A percentile compares a stretch with the other conserved stretches of the same genome.
Evolutionary conservation across 1,284 basidiomycete species (phyloP).

Genomic region (Sporisorium reilianum): DNA sequence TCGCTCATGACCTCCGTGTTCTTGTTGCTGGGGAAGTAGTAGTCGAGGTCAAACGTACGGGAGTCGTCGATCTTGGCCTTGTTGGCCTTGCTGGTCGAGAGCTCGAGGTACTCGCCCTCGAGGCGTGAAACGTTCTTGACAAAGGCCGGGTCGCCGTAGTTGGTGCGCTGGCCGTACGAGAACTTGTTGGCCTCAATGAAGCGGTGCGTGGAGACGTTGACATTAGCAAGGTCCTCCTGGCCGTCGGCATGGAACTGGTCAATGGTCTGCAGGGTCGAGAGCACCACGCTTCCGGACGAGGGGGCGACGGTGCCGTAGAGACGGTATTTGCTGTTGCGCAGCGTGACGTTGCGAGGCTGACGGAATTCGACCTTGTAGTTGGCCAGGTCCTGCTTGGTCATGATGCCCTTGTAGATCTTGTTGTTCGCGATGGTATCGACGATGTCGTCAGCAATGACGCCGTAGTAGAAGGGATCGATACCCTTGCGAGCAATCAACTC

Average conservation of each 20-base stretch:
- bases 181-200: constrained; percentile 71
- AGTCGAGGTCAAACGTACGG: constrained; percentile 46
- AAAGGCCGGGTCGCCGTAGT: constrained; percentile 71
- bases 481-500: constrained; percentile 50
- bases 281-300: constrained; percentile 65
- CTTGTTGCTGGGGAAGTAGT: constrained; percentile 69
- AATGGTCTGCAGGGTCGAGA: constrained; percentile 67
- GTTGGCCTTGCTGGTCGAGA: constrained; percentile 58
- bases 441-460: constrained; percentile 55
- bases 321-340: constrained; percentile 45
- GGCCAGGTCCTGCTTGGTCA: constrained; percentile 57
- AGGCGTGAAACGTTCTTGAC: constrained; percentile 69
- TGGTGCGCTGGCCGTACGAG: constrained; percentile 70
- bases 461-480: constrained; percentile 61
- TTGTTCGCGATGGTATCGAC: constrained; percentile 54
- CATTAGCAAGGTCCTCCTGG: constrained; percentile 34
- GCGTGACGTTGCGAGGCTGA: constrained; percentile 46
- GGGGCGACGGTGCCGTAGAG: constrained; percentile 66
- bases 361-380: constrained; percentile 54
- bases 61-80: constrained; percentile 64
- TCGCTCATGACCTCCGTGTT: constrained; percentile 63
- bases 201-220: constrained; percentile 68
- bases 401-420: constrained; percentile 63
- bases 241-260: constrained; percentile 44
- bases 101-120: constrained; percentile 67